A percentile compares a stretch with the other conserved stretches of the same genome.
phyloP scores from a whole-genome alignment of 805 yeast genomes.

The fission yeast (Schizosaccharomyces pombe) region DNA sequence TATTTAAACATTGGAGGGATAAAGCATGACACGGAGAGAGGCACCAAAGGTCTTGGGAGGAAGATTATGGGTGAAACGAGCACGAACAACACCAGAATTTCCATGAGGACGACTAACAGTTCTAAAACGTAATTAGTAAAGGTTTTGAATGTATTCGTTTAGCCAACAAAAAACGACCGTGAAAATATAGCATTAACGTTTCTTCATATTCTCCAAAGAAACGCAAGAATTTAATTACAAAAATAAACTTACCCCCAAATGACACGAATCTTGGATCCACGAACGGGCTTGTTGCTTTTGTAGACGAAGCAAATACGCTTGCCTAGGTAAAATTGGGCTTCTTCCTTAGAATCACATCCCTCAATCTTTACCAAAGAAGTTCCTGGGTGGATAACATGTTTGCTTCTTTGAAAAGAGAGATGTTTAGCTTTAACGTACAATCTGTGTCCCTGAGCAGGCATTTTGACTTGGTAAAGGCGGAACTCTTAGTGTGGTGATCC shows the following conservation, averaged over 20 bases:
- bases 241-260: slow-evolving; percentile 56
- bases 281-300: slow-evolving; percentile 93
- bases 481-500: background rate
- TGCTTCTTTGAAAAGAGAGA: slow-evolving; percentile 98
- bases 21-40: slow-evolving; percentile 59
- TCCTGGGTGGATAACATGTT: slow-evolving; percentile 94
- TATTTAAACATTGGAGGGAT: slow-evolving; percentile 4
- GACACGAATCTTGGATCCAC: slow-evolving; percentile 98
- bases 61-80: slow-evolving; percentile 94
- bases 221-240: background rate
- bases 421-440: slow-evolving; percentile 99
- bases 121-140: background rate
- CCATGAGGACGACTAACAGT: slow-evolving; percentile 90
- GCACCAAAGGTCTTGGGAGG: slow-evolving; percentile 99
- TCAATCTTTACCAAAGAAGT: slow-evolving; percentile 90
- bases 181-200: no score
- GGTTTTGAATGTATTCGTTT: background rate
- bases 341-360: slow-evolving; percentile 78
- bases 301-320: slow-evolving; percentile 98
- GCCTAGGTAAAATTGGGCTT: slow-evolving; percentile 97
- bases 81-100: slow-evolving; percentile 93
- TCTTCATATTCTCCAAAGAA: no score
- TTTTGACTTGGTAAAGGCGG: background rate
- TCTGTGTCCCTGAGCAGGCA: slow-evolving; percentile 4
- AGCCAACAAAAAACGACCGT: no score